Percentiles rank a stretch among this genome's conserved stretches.
phyloP scores from a whole-genome alignment of 768 basidiomycete species.

The Mycena albidolilacea region DNA sequence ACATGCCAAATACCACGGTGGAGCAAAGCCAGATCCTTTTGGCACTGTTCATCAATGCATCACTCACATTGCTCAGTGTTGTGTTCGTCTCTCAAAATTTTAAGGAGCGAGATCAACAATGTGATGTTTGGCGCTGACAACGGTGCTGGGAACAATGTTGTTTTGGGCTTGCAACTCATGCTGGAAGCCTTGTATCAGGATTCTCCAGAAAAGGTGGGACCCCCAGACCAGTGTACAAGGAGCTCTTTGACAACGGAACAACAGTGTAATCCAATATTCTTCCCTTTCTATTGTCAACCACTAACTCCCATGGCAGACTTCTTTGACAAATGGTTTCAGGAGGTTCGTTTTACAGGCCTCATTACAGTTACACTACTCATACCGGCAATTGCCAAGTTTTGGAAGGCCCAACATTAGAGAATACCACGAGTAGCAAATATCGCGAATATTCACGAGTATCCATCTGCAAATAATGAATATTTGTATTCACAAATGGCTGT shows the following conservation, averaged over 20 bases:
- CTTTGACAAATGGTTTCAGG: conserved; percentile 39
- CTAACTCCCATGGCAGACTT: not conserved
- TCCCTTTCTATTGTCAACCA: not conserved
- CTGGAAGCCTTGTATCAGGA: conserved; percentile 35
- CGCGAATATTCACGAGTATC: not conserved
- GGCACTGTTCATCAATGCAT: conserved; percentile 42
- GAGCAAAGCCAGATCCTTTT: conserved; percentile 36
- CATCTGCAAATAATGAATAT: not conserved
- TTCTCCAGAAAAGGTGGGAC: conserved; percentile 34
- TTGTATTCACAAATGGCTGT: not conserved
- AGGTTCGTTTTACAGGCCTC: conserved; percentile 7
- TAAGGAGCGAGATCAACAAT: conserved; percentile 36
- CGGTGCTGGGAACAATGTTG: conserved; percentile 21
- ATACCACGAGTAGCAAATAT: not conserved
- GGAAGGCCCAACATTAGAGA: no score
- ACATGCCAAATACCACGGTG: conserved; percentile 24
- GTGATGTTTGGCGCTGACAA: conserved; percentile 35
- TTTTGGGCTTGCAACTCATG: conserved; percentile 40
- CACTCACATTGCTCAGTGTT: conserved; percentile 35
- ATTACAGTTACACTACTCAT: no score
- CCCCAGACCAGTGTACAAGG: conserved; percentile 42
- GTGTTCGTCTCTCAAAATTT: conserved; percentile 7
- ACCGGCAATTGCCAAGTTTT: no score
- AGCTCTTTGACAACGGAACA: conserved; percentile 39
- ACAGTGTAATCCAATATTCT: conserved; percentile 12